Evolutionary conservation across 2,329 filamentous ascomycete genomes (phyloP).

Genomic region (Teratosphaeria epicoccoides): DNA sequence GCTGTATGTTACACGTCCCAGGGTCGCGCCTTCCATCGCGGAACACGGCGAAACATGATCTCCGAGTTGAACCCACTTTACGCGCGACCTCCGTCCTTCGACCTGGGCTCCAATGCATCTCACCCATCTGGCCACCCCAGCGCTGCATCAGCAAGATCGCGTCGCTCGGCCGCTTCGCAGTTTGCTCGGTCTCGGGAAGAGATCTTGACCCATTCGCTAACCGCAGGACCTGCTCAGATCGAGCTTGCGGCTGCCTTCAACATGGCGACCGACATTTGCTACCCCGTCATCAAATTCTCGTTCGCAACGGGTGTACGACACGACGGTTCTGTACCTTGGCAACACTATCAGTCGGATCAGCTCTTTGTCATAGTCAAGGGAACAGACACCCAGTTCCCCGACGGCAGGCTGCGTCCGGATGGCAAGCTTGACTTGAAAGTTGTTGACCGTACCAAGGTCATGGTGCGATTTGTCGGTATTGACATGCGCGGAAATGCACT

Average conservation of each 20-base stretch:
- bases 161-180: not conserved
- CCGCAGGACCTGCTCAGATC: not conserved
- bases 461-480: conserved; percentile 7
- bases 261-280: conserved; percentile 18
- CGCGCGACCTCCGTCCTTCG: not conserved
- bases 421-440: conserved; percentile 10
- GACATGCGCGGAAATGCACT: not conserved
- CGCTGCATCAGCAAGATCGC: not conserved
- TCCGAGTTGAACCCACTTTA: not conserved
- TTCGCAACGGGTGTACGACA: conserved; percentile 23
- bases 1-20: not conserved
- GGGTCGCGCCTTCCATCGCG: not conserved
- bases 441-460: conserved; percentile 9
- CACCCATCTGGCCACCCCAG: not conserved
- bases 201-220: not conserved
- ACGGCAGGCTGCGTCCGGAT: conserved; percentile 2
- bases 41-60: not conserved
- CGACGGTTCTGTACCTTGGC: conserved; percentile 27
- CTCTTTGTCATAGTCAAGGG: conserved; percentile 22
- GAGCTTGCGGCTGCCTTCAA: conserved; percentile 6
- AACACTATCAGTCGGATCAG: conserved; percentile 20
- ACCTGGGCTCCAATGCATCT: not conserved
- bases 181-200: not conserved
- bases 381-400: not conserved
- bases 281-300: conserved; percentile 23